Evolutionary conservation across 495 filamentous ascomycete species (phyloP), one percentile per base, ranked within the genome.

Genomic region (Neurospora intermedia): DNA sequence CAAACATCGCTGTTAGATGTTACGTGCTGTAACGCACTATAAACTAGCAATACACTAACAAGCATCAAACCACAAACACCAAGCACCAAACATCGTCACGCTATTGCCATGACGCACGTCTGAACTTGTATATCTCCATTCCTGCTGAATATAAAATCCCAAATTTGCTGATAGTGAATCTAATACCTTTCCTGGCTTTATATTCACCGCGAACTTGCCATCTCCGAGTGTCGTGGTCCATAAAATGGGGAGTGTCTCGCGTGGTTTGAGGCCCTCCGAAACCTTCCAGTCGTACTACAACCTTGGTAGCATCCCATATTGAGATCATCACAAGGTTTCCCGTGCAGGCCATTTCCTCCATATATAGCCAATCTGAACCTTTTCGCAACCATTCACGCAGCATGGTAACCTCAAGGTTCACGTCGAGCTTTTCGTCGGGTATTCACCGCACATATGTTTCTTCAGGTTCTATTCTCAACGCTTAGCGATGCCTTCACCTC

Each of bases 161-260:
- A n/a, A n/a, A n/a, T n/a, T n/a, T n/a, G n/a, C n/a, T n/a, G n/a
- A n/a, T n/a, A n/a, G n/a, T n/a, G 16, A n/a, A n/a, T 8, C 2
- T n/a, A 7, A 3, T 45, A 1, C 6, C 2, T 7, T 45, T 0
- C 7, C 6, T 45, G 5, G 15, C 6, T 6, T 0, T 0, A 8
- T 45, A 7, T 0, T n/a, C 0, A 45, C 16, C 8, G 0, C 6
- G 4, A 4, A 6, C 10, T 15, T 4, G 15, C 16, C 42, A 43
- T 43, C 5, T 6, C 3, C 6, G 42, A 5, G 4, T 15, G 1
- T 16, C 6, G 2, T 43, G 42, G 42, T 43, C 42, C 5, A 5
- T 46, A n/a, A 46, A n/a, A 46, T 46, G 6, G 18, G 43, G 18
- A 46, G 18, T 46, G 43, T 46, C 43, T 46, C 43, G 18, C 18